Percentiles rank a stretch among this genome's conserved stretches.
Conservation (phyloP, 805 yeast genomes). For the Metschnikowia drakensbergensis region DNA sequence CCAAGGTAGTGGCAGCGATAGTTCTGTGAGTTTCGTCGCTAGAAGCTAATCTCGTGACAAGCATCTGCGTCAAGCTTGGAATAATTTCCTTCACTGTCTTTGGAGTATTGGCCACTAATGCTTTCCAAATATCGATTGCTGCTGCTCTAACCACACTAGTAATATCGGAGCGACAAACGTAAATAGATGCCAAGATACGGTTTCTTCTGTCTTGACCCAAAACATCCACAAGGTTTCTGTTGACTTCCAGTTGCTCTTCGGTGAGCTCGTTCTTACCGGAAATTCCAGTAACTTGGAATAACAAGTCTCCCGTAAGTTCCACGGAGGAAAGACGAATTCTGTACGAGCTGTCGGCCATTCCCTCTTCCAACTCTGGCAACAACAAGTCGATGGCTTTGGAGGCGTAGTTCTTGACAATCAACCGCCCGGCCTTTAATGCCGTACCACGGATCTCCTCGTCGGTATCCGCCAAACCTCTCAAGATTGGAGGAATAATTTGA, state of each 20-base stretch:
- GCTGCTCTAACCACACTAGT: slow-evolving; percentile 84
- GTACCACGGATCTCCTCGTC: slow-evolving; percentile 86
- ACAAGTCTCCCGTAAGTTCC: slow-evolving; percentile 89
- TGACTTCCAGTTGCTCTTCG: slow-evolving; percentile 55
- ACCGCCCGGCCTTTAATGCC: slow-evolving; percentile 87
- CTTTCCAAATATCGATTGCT: slow-evolving; percentile 94
- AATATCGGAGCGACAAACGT: slow-evolving; percentile 90
- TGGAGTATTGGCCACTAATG: slow-evolving; percentile 93
- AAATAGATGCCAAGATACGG: slow-evolving; percentile 76
- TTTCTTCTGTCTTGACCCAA: slow-evolving; percentile 89
- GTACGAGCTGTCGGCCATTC: slow-evolving; percentile 75
- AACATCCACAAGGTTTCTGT: slow-evolving; percentile 59
- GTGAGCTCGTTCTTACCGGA: slow-evolving; percentile 68
- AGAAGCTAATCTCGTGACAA: slow-evolving; percentile 82
- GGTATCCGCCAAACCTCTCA: slow-evolving; percentile 85
- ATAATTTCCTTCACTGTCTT: slow-evolving; percentile 88
- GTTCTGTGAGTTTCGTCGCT: slow-evolving; percentile 71
- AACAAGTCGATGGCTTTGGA: slow-evolving; percentile 87
- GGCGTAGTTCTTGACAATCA: slow-evolving; percentile 88
- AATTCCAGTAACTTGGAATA: slow-evolving; percentile 92
- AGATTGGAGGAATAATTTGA: slow-evolving; percentile 84
- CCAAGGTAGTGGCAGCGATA: slow-evolving; percentile 90
- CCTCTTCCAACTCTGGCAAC: slow-evolving; percentile 89
- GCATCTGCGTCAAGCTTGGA: slow-evolving; percentile 74
- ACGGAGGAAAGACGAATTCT: slow-evolving; percentile 92